Conservation (phyloP, 2,329 filamentous ascomycete species). For the Penicillium sp. region DNA sequence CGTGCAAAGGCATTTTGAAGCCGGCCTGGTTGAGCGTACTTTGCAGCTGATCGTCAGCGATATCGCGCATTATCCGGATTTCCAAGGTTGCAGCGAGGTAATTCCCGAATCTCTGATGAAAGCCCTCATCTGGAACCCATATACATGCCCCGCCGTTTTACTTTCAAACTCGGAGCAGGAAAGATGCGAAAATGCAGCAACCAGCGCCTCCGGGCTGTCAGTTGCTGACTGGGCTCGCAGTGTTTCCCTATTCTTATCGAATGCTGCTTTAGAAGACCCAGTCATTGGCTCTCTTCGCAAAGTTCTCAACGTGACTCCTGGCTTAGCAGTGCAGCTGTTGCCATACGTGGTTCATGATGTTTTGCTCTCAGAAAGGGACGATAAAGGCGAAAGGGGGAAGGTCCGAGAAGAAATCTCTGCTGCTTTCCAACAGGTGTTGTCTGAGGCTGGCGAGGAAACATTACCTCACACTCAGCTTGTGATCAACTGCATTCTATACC, state of each 20-base stretch:
- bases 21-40: conserved; percentile 47
- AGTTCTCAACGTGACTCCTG: conserved; percentile 64
- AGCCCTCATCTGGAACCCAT: conserved; percentile 45
- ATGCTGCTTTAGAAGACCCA: conserved; percentile 60
- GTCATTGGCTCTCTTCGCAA: conserved; percentile 68
- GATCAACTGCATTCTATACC: conserved; percentile 77
- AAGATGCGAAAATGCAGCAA: conserved; percentile 13
- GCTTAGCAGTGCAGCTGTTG: conserved; percentile 71
- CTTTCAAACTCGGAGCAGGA: conserved; percentile 24
- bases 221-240: conserved; percentile 38
- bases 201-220: conserved; percentile 23
- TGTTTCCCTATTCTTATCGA: conserved; percentile 54
- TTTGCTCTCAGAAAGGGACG: conserved; percentile 66
- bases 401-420: conserved; percentile 65
- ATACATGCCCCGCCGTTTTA: conserved; percentile 38
- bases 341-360: conserved; percentile 84
- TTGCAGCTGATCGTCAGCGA: conserved; percentile 45
- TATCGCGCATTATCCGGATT: conserved; percentile 30
- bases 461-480: conserved; percentile 69
- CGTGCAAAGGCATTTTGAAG: conserved; percentile 52
- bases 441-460: conserved; percentile 40
- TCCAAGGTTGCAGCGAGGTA: conserved; percentile 36
- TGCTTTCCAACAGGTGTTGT: conserved; percentile 65
- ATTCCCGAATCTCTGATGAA: conserved; percentile 42
- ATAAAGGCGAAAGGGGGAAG: conserved; percentile 58